Percentiles rank a stretch among this genome's conserved stretches.
Conservation (phyloP, 2,329 filamentous ascomycete species). For the Phaeomoniella chlamydospora region DNA sequence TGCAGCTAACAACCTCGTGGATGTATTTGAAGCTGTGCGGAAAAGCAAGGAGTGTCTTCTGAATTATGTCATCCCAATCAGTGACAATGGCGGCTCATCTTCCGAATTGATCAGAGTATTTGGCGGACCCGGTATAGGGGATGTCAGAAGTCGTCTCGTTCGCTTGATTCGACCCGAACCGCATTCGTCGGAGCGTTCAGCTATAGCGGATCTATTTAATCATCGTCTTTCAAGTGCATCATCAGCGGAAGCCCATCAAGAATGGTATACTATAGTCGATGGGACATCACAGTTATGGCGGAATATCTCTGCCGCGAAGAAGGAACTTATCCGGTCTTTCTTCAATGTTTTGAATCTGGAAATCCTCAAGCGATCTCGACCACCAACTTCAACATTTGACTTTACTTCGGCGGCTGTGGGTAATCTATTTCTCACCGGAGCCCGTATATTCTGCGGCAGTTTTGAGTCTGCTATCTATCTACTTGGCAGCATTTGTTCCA, state of each 20-base stretch:
- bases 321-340: conserved; percentile 62
- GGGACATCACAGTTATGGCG: conserved; percentile 65
- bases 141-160: conserved; percentile 70
- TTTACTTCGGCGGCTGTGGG: conserved; percentile 64
- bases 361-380: conserved; percentile 61
- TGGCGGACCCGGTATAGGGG: conserved; percentile 75
- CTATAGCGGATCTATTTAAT: conserved; percentile 77
- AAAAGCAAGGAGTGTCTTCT: conserved; percentile 52
- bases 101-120: conserved; percentile 90
- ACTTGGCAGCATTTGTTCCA: conserved; percentile 71
- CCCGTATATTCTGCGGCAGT: conserved; percentile 77
- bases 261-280: conserved; percentile 86
- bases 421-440: conserved; percentile 70
- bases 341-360: conserved; percentile 66
- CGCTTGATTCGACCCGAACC: conserved; percentile 63
- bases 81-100: conserved; percentile 87
- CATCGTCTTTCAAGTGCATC: conserved; percentile 58
- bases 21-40: conserved; percentile 61
- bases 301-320: conserved; percentile 54
- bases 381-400: conserved; percentile 56
- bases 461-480: conserved; percentile 90
- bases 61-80: conserved; percentile 86
- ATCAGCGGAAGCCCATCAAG: conserved; percentile 43
- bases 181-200: conserved; percentile 49
- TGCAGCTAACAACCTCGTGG: conserved; percentile 86